Evolutionary conservation across 2,329 filamentous ascomycete genomes (phyloP).

Genomic region (Hansfordia pulvinata): DNA sequence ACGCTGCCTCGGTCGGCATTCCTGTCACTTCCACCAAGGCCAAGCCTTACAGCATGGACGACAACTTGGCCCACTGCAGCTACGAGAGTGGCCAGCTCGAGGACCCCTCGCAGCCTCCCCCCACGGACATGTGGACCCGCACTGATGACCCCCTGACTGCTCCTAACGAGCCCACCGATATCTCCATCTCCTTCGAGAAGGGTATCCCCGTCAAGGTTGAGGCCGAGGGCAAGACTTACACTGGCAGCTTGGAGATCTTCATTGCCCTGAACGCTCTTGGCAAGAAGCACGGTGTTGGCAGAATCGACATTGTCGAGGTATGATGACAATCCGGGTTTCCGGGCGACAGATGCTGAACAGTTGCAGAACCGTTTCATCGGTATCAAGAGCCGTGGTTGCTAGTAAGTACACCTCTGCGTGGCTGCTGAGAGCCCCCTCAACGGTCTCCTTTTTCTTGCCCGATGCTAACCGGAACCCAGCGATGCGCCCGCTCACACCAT

Average conservation of each 20-base stretch:
- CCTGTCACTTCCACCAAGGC: conserved; percentile 62
- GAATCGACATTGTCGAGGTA: conserved; percentile 30
- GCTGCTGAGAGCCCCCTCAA: too few species aligned
- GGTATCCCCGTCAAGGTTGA: conserved; percentile 52
- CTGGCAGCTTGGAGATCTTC: conserved; percentile 61
- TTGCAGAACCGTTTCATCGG: conserved; percentile 28
- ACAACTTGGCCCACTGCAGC: conserved; percentile 46
- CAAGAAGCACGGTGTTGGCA: conserved; percentile 58
- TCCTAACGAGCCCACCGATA: conserved; percentile 56
- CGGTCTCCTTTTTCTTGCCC: conserved; percentile 17
- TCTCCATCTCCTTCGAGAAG: conserved; percentile 60
- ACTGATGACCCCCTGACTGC: conserved; percentile 56
- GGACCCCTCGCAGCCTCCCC: conserved; percentile 49
- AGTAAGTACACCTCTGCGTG: too few species aligned
- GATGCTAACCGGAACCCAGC: too few species aligned
- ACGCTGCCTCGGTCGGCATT: conserved; percentile 51
- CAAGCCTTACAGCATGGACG: conserved; percentile 47
- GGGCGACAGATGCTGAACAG: conserved; percentile 30
- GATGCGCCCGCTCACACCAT: conserved; percentile 7
- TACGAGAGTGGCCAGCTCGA: conserved; percentile 73
- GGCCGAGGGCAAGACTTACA: conserved; percentile 44
- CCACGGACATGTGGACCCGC: conserved; percentile 70
- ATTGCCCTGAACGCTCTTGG: conserved; percentile 58
- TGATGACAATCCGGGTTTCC: neutral
- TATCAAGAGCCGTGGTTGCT: conserved; percentile 70